Evolutionary conservation across 106 monocot genomes (phyloP).

Genomic region (Acorus calamus): DNA sequence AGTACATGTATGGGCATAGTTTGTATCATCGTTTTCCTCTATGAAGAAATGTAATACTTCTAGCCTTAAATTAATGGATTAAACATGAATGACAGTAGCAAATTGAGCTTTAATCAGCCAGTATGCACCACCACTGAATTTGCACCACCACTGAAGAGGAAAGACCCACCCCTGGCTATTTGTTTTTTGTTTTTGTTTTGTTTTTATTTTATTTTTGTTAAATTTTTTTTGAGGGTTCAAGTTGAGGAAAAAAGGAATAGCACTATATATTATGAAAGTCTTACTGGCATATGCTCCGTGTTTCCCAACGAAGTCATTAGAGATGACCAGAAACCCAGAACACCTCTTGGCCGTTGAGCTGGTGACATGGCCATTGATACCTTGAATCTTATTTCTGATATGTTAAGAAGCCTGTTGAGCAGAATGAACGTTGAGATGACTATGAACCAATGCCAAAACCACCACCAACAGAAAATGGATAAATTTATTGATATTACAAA

Average conservation of each 20-base stretch:
- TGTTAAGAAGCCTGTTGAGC: constrained; percentile 56
- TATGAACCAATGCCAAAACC: not conserved
- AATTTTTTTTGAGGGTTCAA: no score
- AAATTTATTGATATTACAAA: not conserved
- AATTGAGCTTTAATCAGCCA: no score
- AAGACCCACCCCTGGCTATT: no score
- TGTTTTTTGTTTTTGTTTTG: no score
- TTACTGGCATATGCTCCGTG: constrained; percentile 91
- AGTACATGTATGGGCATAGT: not conserved
- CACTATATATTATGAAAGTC: not conserved
- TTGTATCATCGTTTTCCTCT: not conserved
- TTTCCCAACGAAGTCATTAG: constrained; percentile 97
- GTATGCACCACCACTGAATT: no score
- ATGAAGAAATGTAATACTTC: not conserved
- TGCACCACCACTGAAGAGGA: no score
- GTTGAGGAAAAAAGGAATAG: not conserved
- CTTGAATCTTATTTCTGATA: constrained; percentile 82
- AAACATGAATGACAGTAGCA: no score
- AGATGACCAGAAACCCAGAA: constrained; percentile 96
- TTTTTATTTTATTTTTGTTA: no score
- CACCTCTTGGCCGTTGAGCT: constrained; percentile 76
- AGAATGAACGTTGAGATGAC: not conserved
- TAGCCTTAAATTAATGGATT: no score
- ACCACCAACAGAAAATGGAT: not conserved
- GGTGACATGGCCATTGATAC: constrained; percentile 97